Evolutionary conservation across 148 eudicot genomes (phyloP).

Genomic region (Nepenthes mirabilis): DNA sequence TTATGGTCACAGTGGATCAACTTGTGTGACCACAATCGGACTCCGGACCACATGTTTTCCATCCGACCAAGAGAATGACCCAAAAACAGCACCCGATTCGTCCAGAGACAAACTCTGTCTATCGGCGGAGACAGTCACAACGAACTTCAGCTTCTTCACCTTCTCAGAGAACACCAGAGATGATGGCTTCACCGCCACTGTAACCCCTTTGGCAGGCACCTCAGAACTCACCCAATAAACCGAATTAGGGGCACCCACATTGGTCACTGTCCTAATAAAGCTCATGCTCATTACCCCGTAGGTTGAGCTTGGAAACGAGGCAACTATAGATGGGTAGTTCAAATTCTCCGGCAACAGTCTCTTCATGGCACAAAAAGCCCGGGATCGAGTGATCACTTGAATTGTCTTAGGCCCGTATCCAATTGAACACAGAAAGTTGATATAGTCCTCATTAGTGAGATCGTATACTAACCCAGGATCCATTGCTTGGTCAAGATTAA

Average conservation of each 20-base stretch:
- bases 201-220: conserved; percentile 47
- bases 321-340: conserved; percentile 81
- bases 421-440: conserved; percentile 62
- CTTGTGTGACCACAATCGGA: conserved; percentile 78
- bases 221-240: conserved; percentile 48
- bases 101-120: conserved; percentile 43
- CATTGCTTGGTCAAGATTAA: conserved; percentile 68
- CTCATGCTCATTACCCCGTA: conserved; percentile 42
- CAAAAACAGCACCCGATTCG: conserved; percentile 71
- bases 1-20: conserved; percentile 34
- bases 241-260: conserved; percentile 54
- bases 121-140: conserved; percentile 53
- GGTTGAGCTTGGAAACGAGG: conserved; percentile 35
- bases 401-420: conserved; percentile 84
- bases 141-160: conserved; percentile 38
- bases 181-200: conserved; percentile 47
- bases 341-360: conserved; percentile 58
- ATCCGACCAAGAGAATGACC: conserved; percentile 65
- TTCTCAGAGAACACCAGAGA: conserved; percentile 45
- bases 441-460: conserved; percentile 46
- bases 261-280: conserved; percentile 65
- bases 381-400: conserved; percentile 73
- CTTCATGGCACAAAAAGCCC: conserved; percentile 54
- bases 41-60: conserved; percentile 90
- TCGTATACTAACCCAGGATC: conserved; percentile 94